phyloP scores from a whole-genome alignment of 257 asterid genomes.

The Salvia miltiorrhiza region DNA sequence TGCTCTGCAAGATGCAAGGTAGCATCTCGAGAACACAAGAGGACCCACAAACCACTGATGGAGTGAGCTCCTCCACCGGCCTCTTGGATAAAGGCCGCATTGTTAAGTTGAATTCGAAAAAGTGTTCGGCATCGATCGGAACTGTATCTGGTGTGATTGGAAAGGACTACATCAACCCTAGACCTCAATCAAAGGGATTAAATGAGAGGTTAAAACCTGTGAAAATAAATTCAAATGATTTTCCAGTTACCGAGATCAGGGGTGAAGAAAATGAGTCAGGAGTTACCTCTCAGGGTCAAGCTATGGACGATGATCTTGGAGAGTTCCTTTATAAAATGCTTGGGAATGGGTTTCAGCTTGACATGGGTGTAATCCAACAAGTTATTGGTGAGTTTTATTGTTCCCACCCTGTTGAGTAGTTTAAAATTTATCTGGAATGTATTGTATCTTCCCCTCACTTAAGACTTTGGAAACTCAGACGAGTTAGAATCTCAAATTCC shows the following conservation, averaged over 20 bases:
- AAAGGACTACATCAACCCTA: slow-evolving; percentile 42
- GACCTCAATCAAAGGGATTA: slow-evolving; percentile 32
- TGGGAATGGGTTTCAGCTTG: slow-evolving; percentile 66
- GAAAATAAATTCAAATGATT: slow-evolving; percentile 46
- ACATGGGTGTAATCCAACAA: slow-evolving; percentile 49
- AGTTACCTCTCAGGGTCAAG: slow-evolving; percentile 27
- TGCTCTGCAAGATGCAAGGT: slow-evolving; percentile 36
- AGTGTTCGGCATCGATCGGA: slow-evolving; percentile 58
- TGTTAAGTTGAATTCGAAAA: slow-evolving; percentile 39
- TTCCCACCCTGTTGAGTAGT: not conserved
- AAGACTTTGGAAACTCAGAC: slow-evolving; percentile 2
- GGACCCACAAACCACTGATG: slow-evolving; percentile 8
- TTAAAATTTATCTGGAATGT: not conserved
- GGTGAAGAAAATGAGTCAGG: slow-evolving; percentile 39
- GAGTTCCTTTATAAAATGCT: slow-evolving; percentile 74
- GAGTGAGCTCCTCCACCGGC: slow-evolving; percentile 23
- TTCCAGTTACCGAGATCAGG: slow-evolving; percentile 56
- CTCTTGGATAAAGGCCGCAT: slow-evolving; percentile 20
- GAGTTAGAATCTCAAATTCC: not conserved
- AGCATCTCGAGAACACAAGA: slow-evolving; percentile 28
- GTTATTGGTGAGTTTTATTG: slow-evolving; percentile 59
- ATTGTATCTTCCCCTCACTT: not conserved
- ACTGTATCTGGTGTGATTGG: slow-evolving; percentile 66
- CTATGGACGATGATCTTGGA: slow-evolving; percentile 42
- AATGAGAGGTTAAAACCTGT: slow-evolving; percentile 47